Evolutionary conservation across 2,329 filamentous ascomycete species (phyloP).

Genomic region (Dactylonectria macrodidyma): DNA sequence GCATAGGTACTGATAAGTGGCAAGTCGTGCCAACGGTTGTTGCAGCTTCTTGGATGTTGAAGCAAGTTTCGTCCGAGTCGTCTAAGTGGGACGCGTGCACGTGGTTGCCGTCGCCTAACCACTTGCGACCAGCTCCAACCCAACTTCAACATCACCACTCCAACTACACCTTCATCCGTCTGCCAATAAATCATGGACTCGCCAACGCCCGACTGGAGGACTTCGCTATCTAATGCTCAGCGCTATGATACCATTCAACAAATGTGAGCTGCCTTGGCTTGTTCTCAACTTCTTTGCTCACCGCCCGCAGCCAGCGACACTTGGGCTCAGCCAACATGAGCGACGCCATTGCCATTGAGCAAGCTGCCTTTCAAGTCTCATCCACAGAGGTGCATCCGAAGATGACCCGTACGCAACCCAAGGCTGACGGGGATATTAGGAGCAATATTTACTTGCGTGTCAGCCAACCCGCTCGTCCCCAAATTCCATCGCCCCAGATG

Average conservation of each 20-base stretch:
- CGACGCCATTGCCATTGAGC: slow-evolving; percentile 77
- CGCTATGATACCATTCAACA: slow-evolving; percentile 75
- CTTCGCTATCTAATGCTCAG: slow-evolving; percentile 68
- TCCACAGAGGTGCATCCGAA: slow-evolving; percentile 67
- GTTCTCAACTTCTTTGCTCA: not conserved
- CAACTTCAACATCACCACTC: slow-evolving; percentile 11
- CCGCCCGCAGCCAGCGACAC: slow-evolving; percentile 47
- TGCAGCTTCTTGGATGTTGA: not conserved
- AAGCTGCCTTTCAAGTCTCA: slow-evolving; percentile 72
- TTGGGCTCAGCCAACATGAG: slow-evolving; percentile 49
- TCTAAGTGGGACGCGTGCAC: not conserved
- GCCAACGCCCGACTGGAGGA: slow-evolving; percentile 62
- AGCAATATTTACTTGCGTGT: slow-evolving; percentile 69
- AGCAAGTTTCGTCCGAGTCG: too few relatives aligned
- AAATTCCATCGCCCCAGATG: slow-evolving; percentile 21
- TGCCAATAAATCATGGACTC: slow-evolving; percentile 32
- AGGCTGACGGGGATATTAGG: slow-evolving; percentile 54
- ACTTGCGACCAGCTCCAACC: not conserved
- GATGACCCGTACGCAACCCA: slow-evolving; percentile 23
- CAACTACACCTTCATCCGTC: not conserved
- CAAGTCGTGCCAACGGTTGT: not conserved
- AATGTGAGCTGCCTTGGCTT: slow-evolving; percentile 46
- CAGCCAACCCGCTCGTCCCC: slow-evolving; percentile 35
- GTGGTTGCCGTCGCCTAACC: not conserved
- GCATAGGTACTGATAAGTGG: too few relatives aligned